phyloP scores from a whole-genome alignment of 176 grass and related monocot species.

The Cenchrus purpureus region DNA sequence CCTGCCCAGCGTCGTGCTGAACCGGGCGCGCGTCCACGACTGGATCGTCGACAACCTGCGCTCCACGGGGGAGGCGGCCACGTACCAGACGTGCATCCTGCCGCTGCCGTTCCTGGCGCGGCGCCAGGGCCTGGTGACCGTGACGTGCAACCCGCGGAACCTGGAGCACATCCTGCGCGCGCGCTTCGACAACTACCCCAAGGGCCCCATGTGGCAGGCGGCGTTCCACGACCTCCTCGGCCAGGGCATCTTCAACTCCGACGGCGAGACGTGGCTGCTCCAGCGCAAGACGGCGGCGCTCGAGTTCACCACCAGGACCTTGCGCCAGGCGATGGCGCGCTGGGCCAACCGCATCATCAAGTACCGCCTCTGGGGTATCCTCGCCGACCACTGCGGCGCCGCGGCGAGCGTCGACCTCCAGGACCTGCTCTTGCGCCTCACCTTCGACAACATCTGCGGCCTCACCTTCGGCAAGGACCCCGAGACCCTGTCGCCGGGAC shows the following conservation, averaged over 20 bases:
- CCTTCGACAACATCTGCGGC: conserved; percentile 97
- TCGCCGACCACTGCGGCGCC: conserved; percentile 51
- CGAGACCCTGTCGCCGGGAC: conserved; percentile 67
- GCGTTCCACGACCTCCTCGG: conserved; percentile 94
- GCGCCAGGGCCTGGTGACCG: conserved; percentile 90
- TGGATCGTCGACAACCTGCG: conserved; percentile 93
- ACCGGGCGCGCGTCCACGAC: conserved; percentile 80
- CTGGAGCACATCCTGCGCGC: conserved; percentile 91
- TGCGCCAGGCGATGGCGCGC: conserved; percentile 90
- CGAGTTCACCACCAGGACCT: conserved; percentile 90
- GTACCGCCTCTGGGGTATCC: conserved; percentile 77
- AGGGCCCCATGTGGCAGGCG: conserved; percentile 90
- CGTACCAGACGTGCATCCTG: conserved; percentile 94
- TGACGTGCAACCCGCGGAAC: conserved; percentile 92
- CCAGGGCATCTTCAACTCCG: conserved; percentile 98
- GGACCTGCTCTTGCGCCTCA: conserved; percentile 88
- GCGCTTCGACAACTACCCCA: conserved; percentile 97
- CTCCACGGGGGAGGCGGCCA: conserved; percentile 64
- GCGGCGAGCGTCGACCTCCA: conserved; percentile 76
- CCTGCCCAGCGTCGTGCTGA: conserved; percentile 71
- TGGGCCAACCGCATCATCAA: conserved; percentile 87
- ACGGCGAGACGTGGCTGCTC: conserved; percentile 93
- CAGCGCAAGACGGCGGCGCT: conserved; percentile 97
- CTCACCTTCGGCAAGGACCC: conserved; percentile 97
- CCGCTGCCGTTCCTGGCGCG: conserved; percentile 73